Evolutionary conservation across 2,329 filamentous ascomycete species (phyloP).

Genomic region (Cladophialophora immunda): DNA sequence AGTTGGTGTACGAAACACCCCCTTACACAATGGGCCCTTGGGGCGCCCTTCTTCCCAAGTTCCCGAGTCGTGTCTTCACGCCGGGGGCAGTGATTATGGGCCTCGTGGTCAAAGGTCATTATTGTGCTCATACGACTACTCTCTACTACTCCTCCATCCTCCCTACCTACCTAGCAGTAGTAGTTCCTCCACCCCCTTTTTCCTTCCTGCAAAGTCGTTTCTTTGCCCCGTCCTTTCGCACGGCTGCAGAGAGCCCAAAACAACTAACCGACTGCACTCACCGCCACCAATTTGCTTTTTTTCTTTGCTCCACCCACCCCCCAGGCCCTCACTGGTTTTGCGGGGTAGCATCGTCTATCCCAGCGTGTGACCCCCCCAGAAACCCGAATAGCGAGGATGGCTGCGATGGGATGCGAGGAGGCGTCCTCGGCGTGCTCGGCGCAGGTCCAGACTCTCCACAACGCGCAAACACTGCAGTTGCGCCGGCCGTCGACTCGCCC

Average conservation of each 20-base stretch:
- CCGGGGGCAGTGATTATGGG: background rate
- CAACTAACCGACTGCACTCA: background rate
- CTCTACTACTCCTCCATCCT: background rate
- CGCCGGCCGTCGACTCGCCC: too few species aligned
- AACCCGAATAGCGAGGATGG: background rate
- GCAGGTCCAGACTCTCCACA: slow-evolving; percentile 10
- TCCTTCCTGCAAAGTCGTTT: background rate
- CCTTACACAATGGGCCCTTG: too few species aligned
- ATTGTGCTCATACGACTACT: background rate
- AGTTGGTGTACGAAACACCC: too few species aligned
- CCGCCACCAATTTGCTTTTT: slow-evolving; percentile 8
- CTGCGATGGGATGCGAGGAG: background rate
- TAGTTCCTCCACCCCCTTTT: background rate
- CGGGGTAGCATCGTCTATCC: slow-evolving; percentile 5
- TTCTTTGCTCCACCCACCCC: background rate
- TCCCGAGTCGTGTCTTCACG: background rate
- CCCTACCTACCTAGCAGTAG: too few species aligned
- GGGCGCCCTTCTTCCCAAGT: too few species aligned
- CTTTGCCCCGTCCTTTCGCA: background rate
- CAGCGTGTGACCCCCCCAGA: background rate
- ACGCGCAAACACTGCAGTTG: background rate
- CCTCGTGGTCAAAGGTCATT: background rate
- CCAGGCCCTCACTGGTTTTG: background rate
- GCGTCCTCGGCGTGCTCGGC: background rate
- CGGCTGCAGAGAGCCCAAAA: background rate